Evolutionary conservation across 257 asterid genomes (phyloP), one percentile per base, ranked within the genome.

Genomic region (Echites panduratus): DNA sequence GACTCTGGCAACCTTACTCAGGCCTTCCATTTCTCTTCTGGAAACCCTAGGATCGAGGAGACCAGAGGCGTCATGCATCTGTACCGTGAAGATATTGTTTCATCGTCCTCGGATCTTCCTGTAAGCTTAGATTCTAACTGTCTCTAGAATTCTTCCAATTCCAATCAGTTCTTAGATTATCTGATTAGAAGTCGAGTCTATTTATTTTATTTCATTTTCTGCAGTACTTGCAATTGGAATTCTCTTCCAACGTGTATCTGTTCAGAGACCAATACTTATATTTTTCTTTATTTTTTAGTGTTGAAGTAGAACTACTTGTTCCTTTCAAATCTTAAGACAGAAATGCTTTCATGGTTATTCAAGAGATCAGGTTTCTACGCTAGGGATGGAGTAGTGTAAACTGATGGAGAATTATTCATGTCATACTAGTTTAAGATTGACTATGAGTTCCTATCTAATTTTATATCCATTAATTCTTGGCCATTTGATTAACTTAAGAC

Each of bases 31-130:
- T 91, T 95, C 83, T 89, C 98, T 3, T 95, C 98, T 40, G 99
- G 98, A 83, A 95, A 95, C 91, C 99, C 98, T 86, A 93, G 95
- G 72, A 87, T 95, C 71, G 99, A 95, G 78, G 98, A 92, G 83
- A 87, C 86, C 81, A 82, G 92, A 66, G 98, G 99, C 82, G 84
- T 92, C 80, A 79, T 95, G 91, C 99, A 87, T 83, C 88, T 95
- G 71, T 87, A 73, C 87, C 84, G 79, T 24, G 80, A 84, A 41
- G 89, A 89, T 11, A 72, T 63, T 48, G 73, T 86, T 63, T 66
- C 86, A 2, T 76, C 86, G 9, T 73, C 90, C 24, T 80, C 85
- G 12, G 70, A 81, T 49, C 85, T 94, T 75, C 96, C 99, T 44
- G 97, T 94, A 81, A 79, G 74, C 48, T 65, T 44, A 26, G 5